Evolutionary conservation across 345 rosid genomes (phyloP).

Genomic region (Eucalyptus marginata): DNA sequence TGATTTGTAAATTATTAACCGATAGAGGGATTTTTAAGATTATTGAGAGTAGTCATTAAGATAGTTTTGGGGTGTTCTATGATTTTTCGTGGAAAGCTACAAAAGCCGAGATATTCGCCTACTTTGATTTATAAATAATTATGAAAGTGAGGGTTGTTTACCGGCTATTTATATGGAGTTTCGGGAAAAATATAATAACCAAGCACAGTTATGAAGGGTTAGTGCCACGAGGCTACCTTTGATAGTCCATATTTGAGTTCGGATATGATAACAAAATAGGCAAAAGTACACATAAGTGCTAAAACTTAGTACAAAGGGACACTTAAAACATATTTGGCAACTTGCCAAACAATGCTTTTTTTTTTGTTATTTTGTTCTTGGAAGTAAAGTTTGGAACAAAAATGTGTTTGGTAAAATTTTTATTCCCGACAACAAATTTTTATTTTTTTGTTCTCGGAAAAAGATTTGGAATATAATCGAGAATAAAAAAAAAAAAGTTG

Average conservation of each 20-base stretch:
- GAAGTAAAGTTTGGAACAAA: no score
- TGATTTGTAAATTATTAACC: no score
- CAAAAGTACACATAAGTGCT: fast-evolving
- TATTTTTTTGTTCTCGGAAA: no score
- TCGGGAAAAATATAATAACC: neutral
- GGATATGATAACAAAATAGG: fast-evolving
- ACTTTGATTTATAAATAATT: neutral
- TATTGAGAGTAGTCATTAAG: neutral
- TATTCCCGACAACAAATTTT: no score
- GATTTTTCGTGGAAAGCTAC: neutral
- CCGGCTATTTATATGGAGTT: neutral
- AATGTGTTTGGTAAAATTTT: no score
- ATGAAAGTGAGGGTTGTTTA: neutral
- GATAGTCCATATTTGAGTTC: no score
- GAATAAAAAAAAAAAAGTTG: no score
- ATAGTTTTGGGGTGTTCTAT: neutral
- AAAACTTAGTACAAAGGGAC: fast-evolving
- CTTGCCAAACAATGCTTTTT: no score
- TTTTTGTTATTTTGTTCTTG: no score
- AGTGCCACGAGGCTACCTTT: fast-evolving
- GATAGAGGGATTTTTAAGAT: no score
- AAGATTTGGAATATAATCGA: no score
- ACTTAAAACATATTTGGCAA: no score
- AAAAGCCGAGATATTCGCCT: neutral
- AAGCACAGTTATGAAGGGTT: neutral